Evolutionary conservation across 352 stramenopile genomes (phyloP), one percentile per base, ranked within the genome.

Genomic region (Thalassiosira livingstoniorum): DNA sequence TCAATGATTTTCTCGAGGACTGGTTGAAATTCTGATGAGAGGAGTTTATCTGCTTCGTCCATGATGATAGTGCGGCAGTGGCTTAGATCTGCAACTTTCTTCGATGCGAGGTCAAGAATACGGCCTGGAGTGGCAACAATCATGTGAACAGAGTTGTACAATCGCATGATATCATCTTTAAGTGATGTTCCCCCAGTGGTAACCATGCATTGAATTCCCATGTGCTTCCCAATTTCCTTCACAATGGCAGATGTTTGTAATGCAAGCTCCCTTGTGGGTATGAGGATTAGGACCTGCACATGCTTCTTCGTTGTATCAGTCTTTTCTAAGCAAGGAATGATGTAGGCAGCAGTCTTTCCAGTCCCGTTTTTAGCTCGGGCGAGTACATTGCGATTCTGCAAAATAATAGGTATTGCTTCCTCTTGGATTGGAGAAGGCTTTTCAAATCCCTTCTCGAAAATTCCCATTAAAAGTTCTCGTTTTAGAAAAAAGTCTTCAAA

Each of bases 401-500:
- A 84, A 67, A 99, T 98, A 78, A 99, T 99, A 21, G 98, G 98
- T 73, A 99, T 99, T 15, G 97, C 97, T 85, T 99, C 97, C 90
- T 99, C 97, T 85, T 99, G 98, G 80, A 99, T 99, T 15, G 98
- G 97, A 35, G 96, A 99, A 37, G 98, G 98, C 42, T 97, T 97
- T 84, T 99, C 98, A 87, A 99, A 99, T 27, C 98, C 98, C 85
- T 99, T 99, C 83, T 99, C 97, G 78, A 99, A 99, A 87, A 99
- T 99, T 65, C 97, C 98, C 97, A 99, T 99, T 29, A 99, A 90
- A 63, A 99, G 92, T 79, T 99, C 97, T 63, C 97, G 93, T 91
- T 99, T 99, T 67, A 99, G 93, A 82, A 99, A 99, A 87, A 99
- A 99, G 87, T 99, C 97, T 94, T 99, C 97, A 91, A 99, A 99